Percentiles rank a stretch among this genome's conserved stretches.
Evolutionary conservation across 768 basidiomycete species (phyloP).

Genomic region (Suillus placidus): DNA sequence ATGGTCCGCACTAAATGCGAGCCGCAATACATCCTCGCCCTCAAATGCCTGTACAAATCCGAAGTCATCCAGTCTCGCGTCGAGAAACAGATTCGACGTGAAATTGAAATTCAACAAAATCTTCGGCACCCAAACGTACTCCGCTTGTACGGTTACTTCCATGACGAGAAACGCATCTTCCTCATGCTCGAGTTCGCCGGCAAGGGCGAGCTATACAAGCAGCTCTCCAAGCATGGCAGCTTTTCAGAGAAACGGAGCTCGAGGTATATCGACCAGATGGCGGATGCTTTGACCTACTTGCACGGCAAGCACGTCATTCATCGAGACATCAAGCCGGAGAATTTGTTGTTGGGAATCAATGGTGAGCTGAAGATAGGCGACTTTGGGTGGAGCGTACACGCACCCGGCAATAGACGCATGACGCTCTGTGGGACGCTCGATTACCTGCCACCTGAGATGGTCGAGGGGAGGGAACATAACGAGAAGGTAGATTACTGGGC

Average conservation of each 20-base stretch:
- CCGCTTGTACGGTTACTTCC: slow-evolving; percentile 95
- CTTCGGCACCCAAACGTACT: slow-evolving; percentile 94
- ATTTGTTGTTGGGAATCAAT: slow-evolving; percentile 89
- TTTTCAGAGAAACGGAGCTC: slow-evolving; percentile 90
- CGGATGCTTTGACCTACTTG: slow-evolving; percentile 89
- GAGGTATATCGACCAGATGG: slow-evolving; percentile 97
- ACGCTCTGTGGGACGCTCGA: slow-evolving; percentile 96
- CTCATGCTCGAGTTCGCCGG: slow-evolving; percentile 98
- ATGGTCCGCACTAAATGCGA: slow-evolving; percentile 92
- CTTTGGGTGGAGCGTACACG: slow-evolving; percentile 99
- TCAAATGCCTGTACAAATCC: slow-evolving; percentile 96
- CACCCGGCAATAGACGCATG: slow-evolving; percentile 84
- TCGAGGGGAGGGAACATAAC: slow-evolving; percentile 86
- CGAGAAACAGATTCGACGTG: slow-evolving; percentile 95
- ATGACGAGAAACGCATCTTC: slow-evolving; percentile 97
- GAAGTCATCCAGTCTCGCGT: slow-evolving; percentile 91
- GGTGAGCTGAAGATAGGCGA: slow-evolving; percentile 98
- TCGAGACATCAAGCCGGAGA: slow-evolving; percentile 99
- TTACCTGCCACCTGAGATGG: slow-evolving; percentile 98
- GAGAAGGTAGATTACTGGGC: slow-evolving; percentile 97
- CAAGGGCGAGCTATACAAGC: slow-evolving; percentile 96
- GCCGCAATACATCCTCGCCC: slow-evolving; percentile 91
- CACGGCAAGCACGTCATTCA: slow-evolving; percentile 98
- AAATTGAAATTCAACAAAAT: slow-evolving; percentile 98
- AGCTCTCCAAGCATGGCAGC: slow-evolving; percentile 80